Evolutionary conservation across 2,329 filamentous ascomycete species (phyloP), one percentile per base, ranked within the genome.

Genomic region (Pseudogymnoascus sp.): DNA sequence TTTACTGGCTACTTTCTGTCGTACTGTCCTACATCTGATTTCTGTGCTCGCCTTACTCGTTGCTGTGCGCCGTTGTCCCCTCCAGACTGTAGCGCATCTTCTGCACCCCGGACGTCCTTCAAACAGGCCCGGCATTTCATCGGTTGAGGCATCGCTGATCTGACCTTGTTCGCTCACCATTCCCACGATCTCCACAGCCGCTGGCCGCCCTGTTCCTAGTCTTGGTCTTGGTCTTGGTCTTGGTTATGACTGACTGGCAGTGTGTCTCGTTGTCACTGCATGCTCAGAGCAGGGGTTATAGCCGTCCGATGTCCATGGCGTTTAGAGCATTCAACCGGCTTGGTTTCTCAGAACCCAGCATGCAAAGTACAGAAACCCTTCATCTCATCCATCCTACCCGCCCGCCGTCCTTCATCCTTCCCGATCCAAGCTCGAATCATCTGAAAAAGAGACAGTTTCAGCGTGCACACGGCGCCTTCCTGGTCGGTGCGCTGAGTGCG

Each of bases 241-340:
- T 31, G 46, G 46, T 31, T 8, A 53, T 31, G 23, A 31, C 44
- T 53, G 25, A 53, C 25, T 31, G 8, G 46, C 4, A 31, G 25
- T 4, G 10, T 53, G 46, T 31, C 25, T 53, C 46, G 46, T 53
- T 53, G 46, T 53, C 46, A 53, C 46, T 53, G 46, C 46, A 53
- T 53, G 14, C 8, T 53, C 23, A 11, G n/a, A 3, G 25, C 46
- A 31, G 46, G 46, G 46, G 25, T 53, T 53, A 5, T n/a, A 14
- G 46, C n/a, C 46, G n/a, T 53, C 46, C 5, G 18, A 31, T 14
- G 25, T 31, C 4, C 25, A 53, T 4, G 46, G 46, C 46, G 46
- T 53, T 53, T 53, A 53, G 23, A 6, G 8, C 46, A 53, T 53
- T 53, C 46, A 53, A 53, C 46, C 46, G 46, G 46, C 46, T 53